A percentile compares a stretch with the other conserved stretches of the same genome.
These are phyloP conservation scores for Teunomyces funiuensis DNA, from an alignment of 805 yeast species.

Conservation along the genomic window DNA sequence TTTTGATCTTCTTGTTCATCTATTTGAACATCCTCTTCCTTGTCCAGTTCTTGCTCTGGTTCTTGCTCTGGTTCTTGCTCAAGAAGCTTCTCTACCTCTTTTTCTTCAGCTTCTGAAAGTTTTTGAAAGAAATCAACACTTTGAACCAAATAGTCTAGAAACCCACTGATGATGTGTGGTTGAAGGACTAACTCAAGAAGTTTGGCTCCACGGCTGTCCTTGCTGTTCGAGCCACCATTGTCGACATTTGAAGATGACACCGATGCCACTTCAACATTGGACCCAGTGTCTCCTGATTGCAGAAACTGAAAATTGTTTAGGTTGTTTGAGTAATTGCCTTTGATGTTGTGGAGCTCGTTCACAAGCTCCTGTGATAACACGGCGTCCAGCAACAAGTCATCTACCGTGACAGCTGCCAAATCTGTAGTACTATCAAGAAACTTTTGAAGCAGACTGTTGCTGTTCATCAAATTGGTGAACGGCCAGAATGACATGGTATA, in stretches of 20 bases:
- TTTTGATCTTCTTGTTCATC: slow-evolving; percentile 12
- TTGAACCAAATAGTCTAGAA: slow-evolving; percentile 64
- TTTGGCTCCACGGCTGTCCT: slow-evolving; percentile 45
- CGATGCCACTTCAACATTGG: slow-evolving; percentile 31
- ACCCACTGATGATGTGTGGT: slow-evolving; percentile 66
- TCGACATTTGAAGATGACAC: slow-evolving; percentile 36
- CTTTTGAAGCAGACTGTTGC: slow-evolving; percentile 40
- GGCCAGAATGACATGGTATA: slow-evolving; percentile 47
- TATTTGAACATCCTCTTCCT: slow-evolving; percentile 11
- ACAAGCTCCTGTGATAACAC: slow-evolving; percentile 37
- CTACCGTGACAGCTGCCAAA: slow-evolving; percentile 28
- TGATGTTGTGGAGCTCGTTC: slow-evolving; percentile 37
- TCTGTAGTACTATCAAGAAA: slow-evolving; percentile 40
- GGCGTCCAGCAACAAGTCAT: slow-evolving; percentile 33
- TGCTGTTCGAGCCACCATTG: slow-evolving; percentile 19
- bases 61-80: slow-evolving; percentile 10
- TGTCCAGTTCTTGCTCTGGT: slow-evolving; percentile 3
- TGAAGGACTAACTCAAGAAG: slow-evolving; percentile 77
- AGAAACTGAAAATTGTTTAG: slow-evolving; percentile 27
- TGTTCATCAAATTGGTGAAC: slow-evolving; percentile 36
- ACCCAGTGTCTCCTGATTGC: slow-evolving; percentile 13
- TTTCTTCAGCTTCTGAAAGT: slow-evolving; percentile 21
- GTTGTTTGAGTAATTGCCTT: slow-evolving; percentile 34
- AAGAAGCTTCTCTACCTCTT: slow-evolving; percentile 19
- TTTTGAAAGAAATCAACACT: slow-evolving; percentile 47